These are phyloP conservation scores for Fusarium verticillioides DNA, from an alignment of 2,329 filamentous ascomycete species.

Conservation along the genomic window DNA sequence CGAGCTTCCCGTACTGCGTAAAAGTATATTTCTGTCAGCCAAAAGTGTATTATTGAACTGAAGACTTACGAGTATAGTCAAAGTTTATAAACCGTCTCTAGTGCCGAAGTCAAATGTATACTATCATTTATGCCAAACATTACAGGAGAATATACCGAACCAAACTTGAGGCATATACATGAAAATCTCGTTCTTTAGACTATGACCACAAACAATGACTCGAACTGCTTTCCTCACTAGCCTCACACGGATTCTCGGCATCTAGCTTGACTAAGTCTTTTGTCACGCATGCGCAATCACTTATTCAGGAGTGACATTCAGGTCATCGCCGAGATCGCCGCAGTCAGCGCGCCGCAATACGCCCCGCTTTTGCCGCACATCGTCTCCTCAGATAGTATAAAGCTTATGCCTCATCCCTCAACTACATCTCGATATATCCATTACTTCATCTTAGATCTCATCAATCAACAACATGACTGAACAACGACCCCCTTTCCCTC, in stretches of 20 bases:
- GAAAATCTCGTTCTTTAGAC: fast-evolving
- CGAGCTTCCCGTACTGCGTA: background rate
- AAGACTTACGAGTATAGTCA: fast-evolving
- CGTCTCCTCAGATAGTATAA: background rate
- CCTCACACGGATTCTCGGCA: background rate
- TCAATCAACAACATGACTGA: slow-evolving; percentile 16
- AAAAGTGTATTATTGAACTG: background rate
- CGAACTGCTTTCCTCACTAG: too few relatives aligned
- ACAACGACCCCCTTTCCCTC: slow-evolving; percentile 65
- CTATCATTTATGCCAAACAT: too few relatives aligned
- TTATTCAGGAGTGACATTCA: background rate
- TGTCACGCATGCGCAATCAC: background rate
- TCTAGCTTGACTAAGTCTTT: background rate
- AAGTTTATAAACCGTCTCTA: too few relatives aligned
- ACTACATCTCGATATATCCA: background rate
- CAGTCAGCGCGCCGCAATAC: background rate
- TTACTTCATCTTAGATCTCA: background rate
- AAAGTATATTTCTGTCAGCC: background rate
- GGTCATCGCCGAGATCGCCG: background rate
- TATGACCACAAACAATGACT: too few relatives aligned
- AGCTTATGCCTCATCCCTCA: background rate
- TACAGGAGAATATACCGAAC: background rate
- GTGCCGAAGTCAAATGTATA: background rate
- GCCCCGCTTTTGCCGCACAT: background rate
- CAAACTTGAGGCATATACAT: background rate